These are phyloP conservation scores for Saccharomycopsis capsularis DNA, from an alignment of 805 yeast genomes.

Conservation along the genomic window DNA sequence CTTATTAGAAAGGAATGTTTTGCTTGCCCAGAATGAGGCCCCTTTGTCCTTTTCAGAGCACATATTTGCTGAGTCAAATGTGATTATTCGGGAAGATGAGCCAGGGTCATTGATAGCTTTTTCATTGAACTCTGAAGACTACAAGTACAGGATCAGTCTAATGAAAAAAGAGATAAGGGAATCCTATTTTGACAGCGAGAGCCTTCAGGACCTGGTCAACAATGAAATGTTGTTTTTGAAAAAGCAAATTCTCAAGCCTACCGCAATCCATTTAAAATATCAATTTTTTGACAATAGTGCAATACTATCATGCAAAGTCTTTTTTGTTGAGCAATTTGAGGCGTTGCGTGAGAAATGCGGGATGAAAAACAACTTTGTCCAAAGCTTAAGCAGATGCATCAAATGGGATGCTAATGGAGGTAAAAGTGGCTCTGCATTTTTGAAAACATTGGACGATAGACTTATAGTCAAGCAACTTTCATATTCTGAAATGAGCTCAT, in stretches of 20 bases:
- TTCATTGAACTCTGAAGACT: conserved; percentile 81
- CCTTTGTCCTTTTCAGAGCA: conserved; percentile 78
- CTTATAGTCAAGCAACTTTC: conserved; percentile 85
- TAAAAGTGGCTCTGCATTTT: conserved; percentile 88
- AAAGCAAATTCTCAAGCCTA: conserved; percentile 64
- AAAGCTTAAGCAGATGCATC: conserved; percentile 85
- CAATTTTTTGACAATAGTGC: conserved; percentile 85
- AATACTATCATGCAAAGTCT: conserved; percentile 82
- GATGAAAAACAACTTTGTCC: conserved; percentile 52
- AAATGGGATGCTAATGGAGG: conserved; percentile 97
- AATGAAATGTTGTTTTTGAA: conserved; percentile 39
- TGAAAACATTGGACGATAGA: conserved; percentile 86
- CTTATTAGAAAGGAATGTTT: conserved; percentile 95
- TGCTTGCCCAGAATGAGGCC: conserved; percentile 88
- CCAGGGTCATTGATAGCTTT: conserved; percentile 93
- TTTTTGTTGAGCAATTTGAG: conserved; percentile 94
- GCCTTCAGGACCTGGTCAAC: conserved; percentile 8
- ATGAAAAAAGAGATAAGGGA: conserved; percentile 23
- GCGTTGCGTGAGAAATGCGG: conserved; percentile 86
- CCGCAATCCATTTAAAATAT: conserved; percentile 85
- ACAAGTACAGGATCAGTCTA: conserved; percentile 51
- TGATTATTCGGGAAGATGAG: conserved; percentile 91
- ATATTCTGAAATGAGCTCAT: conserved; percentile 83
- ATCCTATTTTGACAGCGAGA: background rate
- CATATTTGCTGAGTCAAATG: conserved; percentile 86